Base-by-base conservation (phyloP, 2,329 filamentous ascomycete genomes). In the Hirsutella thompsonii region DNA sequence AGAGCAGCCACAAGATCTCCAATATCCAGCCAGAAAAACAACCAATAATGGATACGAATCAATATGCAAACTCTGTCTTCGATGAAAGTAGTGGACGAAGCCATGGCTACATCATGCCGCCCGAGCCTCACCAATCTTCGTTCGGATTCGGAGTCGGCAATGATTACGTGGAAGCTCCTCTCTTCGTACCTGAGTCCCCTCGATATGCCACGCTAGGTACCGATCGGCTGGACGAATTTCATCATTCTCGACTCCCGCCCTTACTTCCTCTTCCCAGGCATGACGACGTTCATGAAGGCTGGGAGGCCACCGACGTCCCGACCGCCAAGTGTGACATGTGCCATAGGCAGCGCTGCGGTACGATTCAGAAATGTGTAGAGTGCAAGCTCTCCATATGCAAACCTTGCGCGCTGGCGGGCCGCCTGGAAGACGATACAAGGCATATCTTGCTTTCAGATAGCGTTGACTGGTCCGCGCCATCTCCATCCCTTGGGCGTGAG, bases 301-400 rank as follows among this genome's bases (percentile, higher is more conserved):
- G 52, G 53, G 41, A 47, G 19, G 38, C 43, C 20, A 42, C 47
- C 36, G 41, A 42, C 19, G 41, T 52, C 8, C 42, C 50, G 33
- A 56, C 52, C 26, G 50, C 53, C 23, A 53, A 52, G 36, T 56
- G 53, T 35, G 53, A 56, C 37, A 40, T 51, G 36, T 56, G 53
- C 38, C 42, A 48, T 28, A 44, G 23, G 5, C 46, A 50, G 20
- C 42, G 52, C 13, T 47, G 51, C 14, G 50, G 49, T 20, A 47
- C 49, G 1, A 44, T 56, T 1, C 49, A 52, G 28, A 51, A 49
- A 32, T 56, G 53, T 33, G 19, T 41, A 11, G 34, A 44, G 16
- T 55, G 52, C 46, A 47, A 47, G 23, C 38, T 55, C 9, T 48
- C 47, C 10, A 45, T 54, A n/a, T 56, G 53, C 39, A 37, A 20